phyloP scores from a whole-genome alignment of 768 basidiomycete genomes.

The Hygrocybe coccinea region DNA sequence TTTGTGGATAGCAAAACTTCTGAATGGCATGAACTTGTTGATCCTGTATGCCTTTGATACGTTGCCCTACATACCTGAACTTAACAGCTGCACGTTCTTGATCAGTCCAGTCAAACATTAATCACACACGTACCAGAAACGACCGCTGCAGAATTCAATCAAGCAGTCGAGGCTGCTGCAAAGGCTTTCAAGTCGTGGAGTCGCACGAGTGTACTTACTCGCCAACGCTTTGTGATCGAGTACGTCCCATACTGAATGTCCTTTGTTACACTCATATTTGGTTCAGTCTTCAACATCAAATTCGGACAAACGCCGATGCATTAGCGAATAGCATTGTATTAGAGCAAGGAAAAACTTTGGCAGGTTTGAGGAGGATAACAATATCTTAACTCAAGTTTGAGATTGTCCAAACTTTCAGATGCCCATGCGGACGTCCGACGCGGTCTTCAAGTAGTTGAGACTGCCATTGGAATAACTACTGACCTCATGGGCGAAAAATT shows the following conservation, averaged over 20 bases:
- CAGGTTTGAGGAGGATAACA: constrained; percentile 44
- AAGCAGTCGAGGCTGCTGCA: constrained; percentile 78
- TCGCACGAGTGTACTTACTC: constrained; percentile 72
- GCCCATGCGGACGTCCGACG: constrained; percentile 93
- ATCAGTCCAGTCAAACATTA: constrained; percentile 83
- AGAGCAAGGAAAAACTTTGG: constrained; percentile 93
- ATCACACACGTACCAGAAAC: constrained; percentile 90
- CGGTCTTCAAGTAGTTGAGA: constrained; percentile 85
- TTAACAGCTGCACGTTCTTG: not conserved
- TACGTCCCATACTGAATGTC: constrained; percentile 36
- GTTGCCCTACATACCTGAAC: not conserved
- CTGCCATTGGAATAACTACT: constrained; percentile 74
- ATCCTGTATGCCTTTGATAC: constrained; percentile 62
- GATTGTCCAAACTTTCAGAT: constrained; percentile 43
- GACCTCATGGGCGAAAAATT: constrained; percentile 87
- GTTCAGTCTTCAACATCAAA: constrained; percentile 74
- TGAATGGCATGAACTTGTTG: constrained; percentile 82
- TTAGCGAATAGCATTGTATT: constrained; percentile 86
- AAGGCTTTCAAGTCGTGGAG: constrained; percentile 89
- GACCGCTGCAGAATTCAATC: constrained; percentile 70
- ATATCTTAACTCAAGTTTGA: not conserved
- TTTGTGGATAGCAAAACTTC: constrained; percentile 76
- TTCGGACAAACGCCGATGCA: constrained; percentile 81
- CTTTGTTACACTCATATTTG: not conserved
- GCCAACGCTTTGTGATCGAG: constrained; percentile 89